Evolutionary conservation across 768 basidiomycete species (phyloP).

Genomic region (Strobilomyces confusus): DNA sequence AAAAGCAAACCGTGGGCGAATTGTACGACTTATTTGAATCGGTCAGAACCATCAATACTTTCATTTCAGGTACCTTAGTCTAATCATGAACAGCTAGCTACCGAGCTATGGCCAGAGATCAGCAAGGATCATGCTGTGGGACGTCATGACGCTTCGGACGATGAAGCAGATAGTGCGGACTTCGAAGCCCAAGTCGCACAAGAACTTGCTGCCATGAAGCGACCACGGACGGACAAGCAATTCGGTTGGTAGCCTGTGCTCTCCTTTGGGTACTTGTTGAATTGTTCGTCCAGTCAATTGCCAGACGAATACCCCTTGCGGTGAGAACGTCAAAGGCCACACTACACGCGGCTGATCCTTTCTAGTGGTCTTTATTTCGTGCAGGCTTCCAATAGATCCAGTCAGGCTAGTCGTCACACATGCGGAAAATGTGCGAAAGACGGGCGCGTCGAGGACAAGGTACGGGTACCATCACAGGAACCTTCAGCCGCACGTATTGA

Average conservation of each 20-base stretch:
- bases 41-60: slow-evolving; percentile 43
- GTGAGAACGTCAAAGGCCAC: slow-evolving; percentile 33
- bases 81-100: slow-evolving; percentile 50
- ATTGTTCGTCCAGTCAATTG: slow-evolving; percentile 53
- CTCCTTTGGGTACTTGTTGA: background rate
- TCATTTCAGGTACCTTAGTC: background rate
- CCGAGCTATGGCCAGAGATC: slow-evolving; percentile 63
- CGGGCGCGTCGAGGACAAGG: slow-evolving; percentile 66
- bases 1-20: slow-evolving; percentile 73
- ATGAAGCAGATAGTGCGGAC: slow-evolving; percentile 41
- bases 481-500: background rate
- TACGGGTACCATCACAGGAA: slow-evolving; percentile 23
- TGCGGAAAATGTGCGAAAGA: slow-evolving; percentile 55
- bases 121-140: slow-evolving; percentile 22
- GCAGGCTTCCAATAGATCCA: slow-evolving; percentile 73
- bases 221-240: slow-evolving; percentile 54
- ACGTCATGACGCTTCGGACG: slow-evolving; percentile 27
- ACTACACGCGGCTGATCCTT: background rate
- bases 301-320: slow-evolving; percentile 75
- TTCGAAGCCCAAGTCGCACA: slow-evolving; percentile 69
- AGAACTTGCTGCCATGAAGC: slow-evolving; percentile 69
- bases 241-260: slow-evolving; percentile 48
- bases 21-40: slow-evolving; percentile 75
- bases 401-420: slow-evolving; percentile 64
- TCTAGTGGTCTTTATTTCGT: slow-evolving; percentile 76